phyloP scores from a whole-genome alignment of 768 basidiomycete genomes.

The Botryobasidium botryosum region DNA sequence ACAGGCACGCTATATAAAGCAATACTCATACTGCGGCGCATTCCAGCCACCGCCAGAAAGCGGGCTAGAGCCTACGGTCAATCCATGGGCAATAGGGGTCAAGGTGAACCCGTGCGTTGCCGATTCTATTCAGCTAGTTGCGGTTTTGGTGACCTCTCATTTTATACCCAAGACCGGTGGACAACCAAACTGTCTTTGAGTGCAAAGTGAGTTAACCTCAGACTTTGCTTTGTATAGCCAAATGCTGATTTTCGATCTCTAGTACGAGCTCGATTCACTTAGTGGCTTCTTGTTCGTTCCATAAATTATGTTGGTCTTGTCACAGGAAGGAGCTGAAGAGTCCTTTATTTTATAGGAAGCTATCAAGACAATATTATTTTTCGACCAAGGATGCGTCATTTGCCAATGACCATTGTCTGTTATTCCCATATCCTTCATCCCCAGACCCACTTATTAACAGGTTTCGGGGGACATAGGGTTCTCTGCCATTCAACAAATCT shows the following conservation, averaged over 20 bases:
- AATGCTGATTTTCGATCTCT: background rate
- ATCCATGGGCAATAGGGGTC: constrained; percentile 53
- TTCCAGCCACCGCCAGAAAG: constrained; percentile 72
- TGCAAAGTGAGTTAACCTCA: constrained; percentile 40
- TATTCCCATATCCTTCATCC: background rate
- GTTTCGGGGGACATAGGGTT: constrained; percentile 31
- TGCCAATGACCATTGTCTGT: constrained; percentile 50
- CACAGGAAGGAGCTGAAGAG: background rate
- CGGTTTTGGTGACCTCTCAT: no score
- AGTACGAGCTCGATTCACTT: constrained; percentile 70
- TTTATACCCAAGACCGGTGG: constrained; percentile 34
- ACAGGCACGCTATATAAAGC: constrained; percentile 42
- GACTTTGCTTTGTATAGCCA: background rate
- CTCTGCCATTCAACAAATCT: constrained; percentile 49
- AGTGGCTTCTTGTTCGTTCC: constrained; percentile 40
- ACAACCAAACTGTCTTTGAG: constrained; percentile 58
- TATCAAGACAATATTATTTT: constrained; percentile 55
- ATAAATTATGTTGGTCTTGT: background rate
- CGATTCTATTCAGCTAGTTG: background rate
- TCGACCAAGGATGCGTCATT: constrained; percentile 56
- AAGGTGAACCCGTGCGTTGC: constrained; percentile 51
- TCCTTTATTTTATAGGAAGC: constrained; percentile 25
- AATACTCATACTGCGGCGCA: constrained; percentile 64
- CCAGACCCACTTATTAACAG: constrained; percentile 1
- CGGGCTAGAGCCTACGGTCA: constrained; percentile 42